Conservation (phyloP, 805 yeast species). For the Saccharomycopsis sp. region DNA sequence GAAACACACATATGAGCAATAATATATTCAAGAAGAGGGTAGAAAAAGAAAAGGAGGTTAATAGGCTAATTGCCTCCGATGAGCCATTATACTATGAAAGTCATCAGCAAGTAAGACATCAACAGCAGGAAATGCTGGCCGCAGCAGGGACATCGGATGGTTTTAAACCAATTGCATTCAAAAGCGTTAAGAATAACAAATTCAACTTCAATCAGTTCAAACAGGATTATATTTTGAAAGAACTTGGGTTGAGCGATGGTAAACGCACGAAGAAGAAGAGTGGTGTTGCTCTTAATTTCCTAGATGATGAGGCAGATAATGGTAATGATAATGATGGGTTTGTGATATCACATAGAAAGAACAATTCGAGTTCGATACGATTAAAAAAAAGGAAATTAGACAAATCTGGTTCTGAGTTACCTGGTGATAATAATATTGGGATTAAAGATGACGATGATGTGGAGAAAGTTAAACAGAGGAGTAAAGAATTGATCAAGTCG, state of each 20-base stretch:
- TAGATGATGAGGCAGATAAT: not conserved
- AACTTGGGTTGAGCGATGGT: slow-evolving; percentile 3
- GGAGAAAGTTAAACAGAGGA: not conserved
- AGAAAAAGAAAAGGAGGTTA: slow-evolving; percentile 7
- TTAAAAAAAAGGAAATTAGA: not conserved
- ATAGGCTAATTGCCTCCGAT: slow-evolving; percentile 3
- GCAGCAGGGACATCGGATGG: not conserved
- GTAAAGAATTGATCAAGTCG: not conserved
- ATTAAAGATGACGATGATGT: not conserved
- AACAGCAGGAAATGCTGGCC: not conserved
- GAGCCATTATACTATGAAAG: slow-evolving; percentile 14
- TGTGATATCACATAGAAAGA: not conserved
- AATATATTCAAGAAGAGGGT: not conserved
- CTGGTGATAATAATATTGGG: not conserved
- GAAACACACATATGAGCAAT: not conserved
- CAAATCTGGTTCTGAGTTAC: no score
- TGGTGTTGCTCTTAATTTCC: not conserved
- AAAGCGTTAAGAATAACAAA: slow-evolving; percentile 8
- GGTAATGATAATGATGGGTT: not conserved
- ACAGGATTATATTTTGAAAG: slow-evolving; percentile 10
- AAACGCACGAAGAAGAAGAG: not conserved
- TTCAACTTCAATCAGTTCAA: slow-evolving; percentile 13
- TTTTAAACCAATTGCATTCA: slow-evolving; percentile 13
- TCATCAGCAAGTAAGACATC: not conserved
- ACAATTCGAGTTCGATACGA: not conserved